Conservation (phyloP, 2,329 filamentous ascomycete species). For the Xylariales sp. region DNA sequence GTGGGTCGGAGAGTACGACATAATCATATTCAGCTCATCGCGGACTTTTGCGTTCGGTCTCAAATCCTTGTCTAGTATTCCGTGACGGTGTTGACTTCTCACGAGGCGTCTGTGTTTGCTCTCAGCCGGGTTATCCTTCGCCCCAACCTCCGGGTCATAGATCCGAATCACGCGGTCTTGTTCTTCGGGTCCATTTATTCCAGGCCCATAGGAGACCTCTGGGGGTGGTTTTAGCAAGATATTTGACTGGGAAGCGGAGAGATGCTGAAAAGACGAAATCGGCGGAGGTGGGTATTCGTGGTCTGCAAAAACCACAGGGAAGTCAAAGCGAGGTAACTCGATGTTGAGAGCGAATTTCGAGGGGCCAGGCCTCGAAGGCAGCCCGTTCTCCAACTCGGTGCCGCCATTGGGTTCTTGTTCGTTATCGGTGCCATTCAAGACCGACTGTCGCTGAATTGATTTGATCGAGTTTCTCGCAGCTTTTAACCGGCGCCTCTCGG, state of each 20-base stretch:
- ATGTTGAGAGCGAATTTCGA: slow-evolving; percentile 85
- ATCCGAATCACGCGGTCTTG: slow-evolving; percentile 78
- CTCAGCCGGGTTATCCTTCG: slow-evolving; percentile 91
- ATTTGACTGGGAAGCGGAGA: slow-evolving; percentile 72
- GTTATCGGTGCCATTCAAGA: slow-evolving; percentile 51
- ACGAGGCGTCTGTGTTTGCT: slow-evolving; percentile 93
- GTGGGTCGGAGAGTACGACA: slow-evolving; percentile 93
- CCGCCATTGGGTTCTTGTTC: slow-evolving; percentile 50
- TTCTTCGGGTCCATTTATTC: slow-evolving; percentile 77
- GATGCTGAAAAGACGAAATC: slow-evolving; percentile 77
- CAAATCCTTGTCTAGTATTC: slow-evolving; percentile 92
- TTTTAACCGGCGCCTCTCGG: slow-evolving; percentile 79
- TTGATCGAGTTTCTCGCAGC: slow-evolving; percentile 73
- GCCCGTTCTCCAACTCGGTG: slow-evolving; percentile 51
- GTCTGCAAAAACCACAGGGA: slow-evolving; percentile 94
- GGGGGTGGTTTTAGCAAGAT: slow-evolving; percentile 82
- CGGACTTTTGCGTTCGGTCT: slow-evolving; percentile 96
- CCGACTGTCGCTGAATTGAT: slow-evolving; percentile 62
- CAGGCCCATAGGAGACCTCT: slow-evolving; percentile 89
- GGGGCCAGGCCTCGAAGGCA: slow-evolving; percentile 59
- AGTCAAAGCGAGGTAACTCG: slow-evolving; percentile 94
- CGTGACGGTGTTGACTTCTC: slow-evolving; percentile 87
- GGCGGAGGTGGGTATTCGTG: slow-evolving; percentile 90
- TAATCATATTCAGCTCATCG: slow-evolving; percentile 90
- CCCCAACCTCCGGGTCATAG: slow-evolving; percentile 92